Evolutionary conservation across 164 flowering plant species (phyloP).

Genomic region (Protea cynaroides): DNA sequence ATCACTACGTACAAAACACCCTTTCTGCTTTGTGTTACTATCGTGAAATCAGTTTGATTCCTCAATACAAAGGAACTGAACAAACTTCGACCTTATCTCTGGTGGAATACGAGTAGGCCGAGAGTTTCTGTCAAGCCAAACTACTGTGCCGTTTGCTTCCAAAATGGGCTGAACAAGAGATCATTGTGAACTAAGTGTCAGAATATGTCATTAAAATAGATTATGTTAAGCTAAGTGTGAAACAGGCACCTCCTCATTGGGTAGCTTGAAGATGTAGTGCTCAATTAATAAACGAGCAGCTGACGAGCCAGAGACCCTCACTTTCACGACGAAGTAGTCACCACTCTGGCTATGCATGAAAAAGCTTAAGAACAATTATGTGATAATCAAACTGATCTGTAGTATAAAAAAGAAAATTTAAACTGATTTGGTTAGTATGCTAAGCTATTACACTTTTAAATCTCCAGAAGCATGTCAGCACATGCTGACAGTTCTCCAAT

Average conservation of each 20-base stretch:
- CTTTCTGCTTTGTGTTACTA: too few species aligned
- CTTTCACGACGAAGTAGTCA: constrained; percentile 78
- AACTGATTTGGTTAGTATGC: too few species aligned
- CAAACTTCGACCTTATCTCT: constrained; percentile 38
- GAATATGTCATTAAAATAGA: not conserved
- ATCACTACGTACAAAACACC: too few species aligned
- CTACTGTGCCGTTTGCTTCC: constrained; percentile 54
- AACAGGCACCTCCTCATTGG: constrained; percentile 62
- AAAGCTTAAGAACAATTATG: constrained; percentile 9
- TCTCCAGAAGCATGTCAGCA: not conserved
- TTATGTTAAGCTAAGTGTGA: not conserved
- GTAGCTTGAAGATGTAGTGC: constrained; percentile 71
- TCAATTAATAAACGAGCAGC: constrained; percentile 77
- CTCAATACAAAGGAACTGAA: constrained; percentile 25
- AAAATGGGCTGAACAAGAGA: constrained; percentile 37
- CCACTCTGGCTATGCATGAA: constrained; percentile 54
- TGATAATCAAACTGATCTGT: not conserved
- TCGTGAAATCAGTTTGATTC: not conserved
- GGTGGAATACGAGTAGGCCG: constrained; percentile 66
- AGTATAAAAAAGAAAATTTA: too few species aligned
- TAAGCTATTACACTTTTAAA: too few species aligned
- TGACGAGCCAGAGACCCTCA: constrained; percentile 67
- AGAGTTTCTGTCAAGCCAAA: constrained; percentile 60
- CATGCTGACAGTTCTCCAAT: not conserved
- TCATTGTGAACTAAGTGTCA: too few species aligned